Percentiles rank a stretch among this genome's conserved stretches.
Evolutionary conservation across 805 yeast genomes (phyloP).

Genomic region (Candida ulmi): DNA sequence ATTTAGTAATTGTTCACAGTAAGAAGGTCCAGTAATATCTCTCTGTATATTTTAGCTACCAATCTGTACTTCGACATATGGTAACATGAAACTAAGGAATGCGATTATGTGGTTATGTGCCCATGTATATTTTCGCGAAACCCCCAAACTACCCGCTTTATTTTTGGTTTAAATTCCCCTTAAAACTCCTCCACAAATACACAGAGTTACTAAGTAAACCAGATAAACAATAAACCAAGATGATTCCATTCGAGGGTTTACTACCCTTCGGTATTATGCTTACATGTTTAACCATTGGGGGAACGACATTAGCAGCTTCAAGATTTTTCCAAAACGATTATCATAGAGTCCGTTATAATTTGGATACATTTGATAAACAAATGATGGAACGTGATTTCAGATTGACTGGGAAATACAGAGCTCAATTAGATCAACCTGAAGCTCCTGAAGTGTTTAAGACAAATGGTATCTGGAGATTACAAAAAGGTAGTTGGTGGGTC

Average conservation of each 20-base stretch:
- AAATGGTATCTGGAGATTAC: constrained; percentile 38
- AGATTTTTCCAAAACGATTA: constrained; percentile 42
- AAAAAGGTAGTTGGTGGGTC: constrained; percentile 23
- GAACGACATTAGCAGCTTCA: constrained; percentile 40
- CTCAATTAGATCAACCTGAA: constrained; percentile 55
- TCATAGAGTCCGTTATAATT: constrained; percentile 46
- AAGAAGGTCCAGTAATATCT: too few relatives aligned
- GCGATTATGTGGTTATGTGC: too few relatives aligned
- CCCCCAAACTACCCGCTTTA: too few relatives aligned
- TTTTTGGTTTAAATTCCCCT: too few relatives aligned
- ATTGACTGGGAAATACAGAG: constrained; percentile 69
- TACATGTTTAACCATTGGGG: constrained; percentile 45
- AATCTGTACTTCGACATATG: too few relatives aligned
- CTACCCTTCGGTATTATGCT: constrained; percentile 57
- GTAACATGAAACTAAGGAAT: too few relatives aligned
- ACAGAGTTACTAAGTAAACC: too few relatives aligned
- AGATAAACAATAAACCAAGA: constrained; percentile 11
- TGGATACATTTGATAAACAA: constrained; percentile 49
- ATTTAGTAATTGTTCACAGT: not conserved
- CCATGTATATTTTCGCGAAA: too few relatives aligned
- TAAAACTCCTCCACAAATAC: too few relatives aligned
- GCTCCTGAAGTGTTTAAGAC: constrained; percentile 80
- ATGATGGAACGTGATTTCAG: constrained; percentile 68
- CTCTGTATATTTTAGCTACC: too few relatives aligned
- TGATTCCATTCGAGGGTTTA: constrained; percentile 69